Percentiles rank a stretch among this genome's conserved stretches.
These are phyloP conservation scores for Serendipita sp. DNA, from an alignment of 768 basidiomycete species.

Conservation along the genomic window DNA sequence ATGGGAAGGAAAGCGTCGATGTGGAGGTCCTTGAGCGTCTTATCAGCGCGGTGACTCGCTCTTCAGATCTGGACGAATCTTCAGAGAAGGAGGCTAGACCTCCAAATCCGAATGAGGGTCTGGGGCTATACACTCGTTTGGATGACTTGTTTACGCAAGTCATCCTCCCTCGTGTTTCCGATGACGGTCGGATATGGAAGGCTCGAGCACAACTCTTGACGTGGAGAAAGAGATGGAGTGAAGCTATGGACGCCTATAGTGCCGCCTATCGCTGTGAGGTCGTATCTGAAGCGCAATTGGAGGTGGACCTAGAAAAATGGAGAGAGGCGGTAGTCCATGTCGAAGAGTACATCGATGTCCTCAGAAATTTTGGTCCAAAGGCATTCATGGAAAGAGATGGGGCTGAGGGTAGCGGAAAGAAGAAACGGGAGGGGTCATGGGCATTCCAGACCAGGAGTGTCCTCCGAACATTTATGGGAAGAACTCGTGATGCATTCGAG, in stretches of 20 bases:
- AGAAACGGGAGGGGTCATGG: conserved; percentile 44
- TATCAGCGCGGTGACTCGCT: conserved; percentile 70
- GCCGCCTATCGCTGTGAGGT: conserved; percentile 41
- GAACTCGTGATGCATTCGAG: conserved; percentile 66
- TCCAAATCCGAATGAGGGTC: conserved; percentile 42
- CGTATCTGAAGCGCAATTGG: conserved; percentile 67
- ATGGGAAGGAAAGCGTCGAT: conserved; percentile 49
- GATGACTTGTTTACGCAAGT: conserved; percentile 56
- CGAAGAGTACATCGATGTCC: conserved; percentile 65
- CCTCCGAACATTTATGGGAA: conserved; percentile 75
- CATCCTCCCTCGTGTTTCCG: conserved; percentile 69
- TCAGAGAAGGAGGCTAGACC: conserved; percentile 14
- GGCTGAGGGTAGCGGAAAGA: conserved; percentile 15
- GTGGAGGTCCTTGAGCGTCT: conserved; percentile 78
- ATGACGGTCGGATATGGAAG: conserved; percentile 55
- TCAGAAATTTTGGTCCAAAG: conserved; percentile 69
- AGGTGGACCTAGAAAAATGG: conserved; percentile 59
- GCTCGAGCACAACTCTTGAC: conserved; percentile 10
- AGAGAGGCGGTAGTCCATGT: conserved; percentile 64
- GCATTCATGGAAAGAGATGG: conserved; percentile 20
- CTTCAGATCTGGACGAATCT: conserved; percentile 16
- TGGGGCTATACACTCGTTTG: conserved; percentile 52
- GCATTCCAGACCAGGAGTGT: conserved; percentile 72
- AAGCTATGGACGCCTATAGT: neutral
- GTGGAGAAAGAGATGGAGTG: neutral